phyloP scores from a whole-genome alignment of 176 grass and related monocot genomes.

The Paspalum vaginatum region DNA sequence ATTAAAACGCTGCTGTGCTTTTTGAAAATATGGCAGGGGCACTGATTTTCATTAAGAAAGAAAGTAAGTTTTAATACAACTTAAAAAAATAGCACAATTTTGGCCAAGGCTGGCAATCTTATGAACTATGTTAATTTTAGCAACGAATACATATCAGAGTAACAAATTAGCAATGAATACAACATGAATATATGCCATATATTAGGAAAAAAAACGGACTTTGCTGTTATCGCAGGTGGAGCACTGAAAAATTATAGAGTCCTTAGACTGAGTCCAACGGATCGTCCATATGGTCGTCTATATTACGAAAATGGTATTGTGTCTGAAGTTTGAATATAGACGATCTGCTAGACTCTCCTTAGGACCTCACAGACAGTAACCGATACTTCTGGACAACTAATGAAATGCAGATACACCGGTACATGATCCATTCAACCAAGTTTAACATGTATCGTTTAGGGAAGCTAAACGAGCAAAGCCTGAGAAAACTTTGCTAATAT shows the following conservation, averaged over 20 bases:
- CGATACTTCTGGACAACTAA: background rate
- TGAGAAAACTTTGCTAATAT: background rate
- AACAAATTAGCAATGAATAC: background rate
- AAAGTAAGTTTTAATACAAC: background rate
- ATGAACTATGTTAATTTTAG: background rate
- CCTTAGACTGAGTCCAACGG: no score
- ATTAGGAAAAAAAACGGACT: constrained; percentile 41
- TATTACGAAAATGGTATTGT: no score
- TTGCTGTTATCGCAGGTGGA: constrained; percentile 49
- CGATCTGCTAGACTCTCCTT: no score
- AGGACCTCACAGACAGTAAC: constrained; percentile 22
- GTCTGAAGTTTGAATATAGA: no score
- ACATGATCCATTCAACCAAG: no score
- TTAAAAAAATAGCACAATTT: background rate
- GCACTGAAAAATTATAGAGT: constrained; percentile 30
- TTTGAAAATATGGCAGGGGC: background rate
- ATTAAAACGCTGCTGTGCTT: background rate
- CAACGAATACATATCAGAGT: background rate
- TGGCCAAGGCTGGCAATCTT: background rate
- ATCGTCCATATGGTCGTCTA: no score
- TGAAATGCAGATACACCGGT: constrained; percentile 2
- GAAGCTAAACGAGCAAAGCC: background rate
- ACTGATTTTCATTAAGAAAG: background rate
- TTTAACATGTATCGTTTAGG: background rate
- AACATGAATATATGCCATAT: background rate